Percentiles rank a stretch among this genome's conserved stretches.
Evolutionary conservation across 2,329 filamentous ascomycete genomes (phyloP).

Genomic region (Lasiodiplodia sp.): DNA sequence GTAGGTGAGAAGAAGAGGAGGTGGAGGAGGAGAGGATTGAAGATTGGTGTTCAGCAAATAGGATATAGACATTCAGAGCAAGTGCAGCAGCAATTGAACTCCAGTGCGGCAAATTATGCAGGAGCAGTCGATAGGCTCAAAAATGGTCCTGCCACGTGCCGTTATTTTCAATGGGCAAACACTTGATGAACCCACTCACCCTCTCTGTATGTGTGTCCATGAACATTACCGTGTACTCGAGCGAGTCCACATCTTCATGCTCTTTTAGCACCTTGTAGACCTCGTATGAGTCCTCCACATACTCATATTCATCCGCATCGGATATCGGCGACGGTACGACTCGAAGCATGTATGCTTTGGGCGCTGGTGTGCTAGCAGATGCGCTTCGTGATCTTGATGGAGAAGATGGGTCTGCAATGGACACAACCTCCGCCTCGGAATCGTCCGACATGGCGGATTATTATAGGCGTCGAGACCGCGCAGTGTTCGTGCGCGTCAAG

Average conservation of each 20-base stretch:
- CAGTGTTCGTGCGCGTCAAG: not conserved
- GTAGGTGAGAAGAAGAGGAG: not conserved
- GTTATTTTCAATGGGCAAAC: too few relatives aligned
- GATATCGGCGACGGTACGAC: slow-evolving; percentile 17
- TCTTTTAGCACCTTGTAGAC: slow-evolving; percentile 53
- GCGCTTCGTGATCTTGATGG: not conserved
- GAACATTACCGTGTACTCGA: slow-evolving; percentile 53
- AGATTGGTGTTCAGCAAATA: not conserved
- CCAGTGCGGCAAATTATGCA: not conserved
- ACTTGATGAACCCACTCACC: slow-evolving; percentile 45
- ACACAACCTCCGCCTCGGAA: slow-evolving; percentile 10
- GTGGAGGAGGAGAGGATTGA: not conserved
- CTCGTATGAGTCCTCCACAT: slow-evolving; percentile 41
- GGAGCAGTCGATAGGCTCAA: not conserved
- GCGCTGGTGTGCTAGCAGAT: not conserved
- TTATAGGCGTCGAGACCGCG: not conserved
- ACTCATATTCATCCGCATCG: slow-evolving; percentile 44
- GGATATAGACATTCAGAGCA: not conserved
- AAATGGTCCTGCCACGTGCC: not conserved
- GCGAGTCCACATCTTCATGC: slow-evolving; percentile 39
- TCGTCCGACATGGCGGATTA: not conserved
- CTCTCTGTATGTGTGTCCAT: slow-evolving; percentile 48
- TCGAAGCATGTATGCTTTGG: not conserved
- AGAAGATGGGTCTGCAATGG: not conserved
- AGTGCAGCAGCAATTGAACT: not conserved